Percentiles rank a stretch among this genome's conserved stretches.
Conservation (phyloP, 495 filamentous ascomycete species). For the Cladorrhinum samala region DNA sequence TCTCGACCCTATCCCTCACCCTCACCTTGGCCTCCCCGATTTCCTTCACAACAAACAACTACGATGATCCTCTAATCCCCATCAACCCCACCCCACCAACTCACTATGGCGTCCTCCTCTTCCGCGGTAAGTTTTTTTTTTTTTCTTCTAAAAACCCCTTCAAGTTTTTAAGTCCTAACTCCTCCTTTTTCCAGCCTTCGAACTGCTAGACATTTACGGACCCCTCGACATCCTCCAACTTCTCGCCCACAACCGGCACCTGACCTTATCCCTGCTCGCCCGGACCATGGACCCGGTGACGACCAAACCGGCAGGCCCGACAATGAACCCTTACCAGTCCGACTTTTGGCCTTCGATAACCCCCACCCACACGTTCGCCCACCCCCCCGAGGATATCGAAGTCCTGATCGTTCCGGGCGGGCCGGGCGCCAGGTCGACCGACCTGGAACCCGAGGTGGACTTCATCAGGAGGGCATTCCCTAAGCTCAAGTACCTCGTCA, state of each 20-base stretch:
- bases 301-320: conserved; percentile 22
- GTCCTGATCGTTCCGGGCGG: conserved; percentile 56
- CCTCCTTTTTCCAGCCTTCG: conserved; percentile 23
- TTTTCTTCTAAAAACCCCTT: no score
- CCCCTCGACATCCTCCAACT: conserved; percentile 52
- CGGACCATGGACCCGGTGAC: conserved; percentile 39
- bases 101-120: conserved; percentile 22
- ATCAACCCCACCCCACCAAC: neutral
- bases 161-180: no score
- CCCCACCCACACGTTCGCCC: conserved; percentile 48
- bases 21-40: neutral
- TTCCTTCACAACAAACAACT: neutral
- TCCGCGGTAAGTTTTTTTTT: no score
- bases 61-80: neutral
- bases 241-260: conserved; percentile 30
- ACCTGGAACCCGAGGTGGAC: conserved; percentile 25
- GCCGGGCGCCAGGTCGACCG: conserved; percentile 31
- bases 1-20: neutral
- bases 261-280: conserved; percentile 40
- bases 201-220: conserved; percentile 44
- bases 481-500: conserved; percentile 42
- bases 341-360: conserved; percentile 34
- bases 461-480: conserved; percentile 37
- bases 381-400: conserved; percentile 35
- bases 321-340: conserved; percentile 16